These are phyloP conservation scores for Chrysosporium queenslandicum DNA, from an alignment of 2,329 filamentous ascomycete genomes.

Conservation along the genomic window DNA sequence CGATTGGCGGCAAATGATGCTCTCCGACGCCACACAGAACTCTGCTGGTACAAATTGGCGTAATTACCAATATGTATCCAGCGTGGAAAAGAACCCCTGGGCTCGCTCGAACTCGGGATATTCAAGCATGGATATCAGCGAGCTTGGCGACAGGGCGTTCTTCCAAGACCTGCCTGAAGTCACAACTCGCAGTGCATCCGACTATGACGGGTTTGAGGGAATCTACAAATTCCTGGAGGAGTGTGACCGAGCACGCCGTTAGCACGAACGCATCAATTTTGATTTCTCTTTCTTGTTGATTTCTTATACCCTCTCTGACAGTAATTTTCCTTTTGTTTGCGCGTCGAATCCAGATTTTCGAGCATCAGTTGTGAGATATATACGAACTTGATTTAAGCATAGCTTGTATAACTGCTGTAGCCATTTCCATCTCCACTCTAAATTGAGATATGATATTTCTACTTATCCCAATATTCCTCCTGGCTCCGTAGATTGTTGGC, in stretches of 20 bases:
- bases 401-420: neutral
- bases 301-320: conserved; percentile 7
- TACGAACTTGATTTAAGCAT: neutral
- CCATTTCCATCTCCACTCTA: neutral
- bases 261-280: conserved; percentile 9
- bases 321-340: conserved; percentile 6
- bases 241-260: conserved; percentile 44
- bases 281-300: no score
- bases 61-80: conserved; percentile 35
- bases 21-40: conserved; percentile 25
- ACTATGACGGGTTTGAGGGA: conserved; percentile 54
- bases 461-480: no score
- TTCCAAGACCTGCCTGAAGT: conserved; percentile 35
- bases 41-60: conserved; percentile 17
- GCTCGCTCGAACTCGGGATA: conserved; percentile 45
- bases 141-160: conserved; percentile 35
- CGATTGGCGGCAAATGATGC: conserved; percentile 51
- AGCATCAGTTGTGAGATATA: neutral
- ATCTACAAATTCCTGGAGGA: conserved; percentile 58
- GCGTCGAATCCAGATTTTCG: neutral
- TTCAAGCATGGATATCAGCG: conserved; percentile 48
- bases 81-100: conserved; percentile 46
- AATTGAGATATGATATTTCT: no score
- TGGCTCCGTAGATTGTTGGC: neutral
- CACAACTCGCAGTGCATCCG: conserved; percentile 33